These are phyloP conservation scores for Oryza glumipatula DNA, from an alignment of 176 grass and related monocot species.

Conservation along the genomic window DNA sequence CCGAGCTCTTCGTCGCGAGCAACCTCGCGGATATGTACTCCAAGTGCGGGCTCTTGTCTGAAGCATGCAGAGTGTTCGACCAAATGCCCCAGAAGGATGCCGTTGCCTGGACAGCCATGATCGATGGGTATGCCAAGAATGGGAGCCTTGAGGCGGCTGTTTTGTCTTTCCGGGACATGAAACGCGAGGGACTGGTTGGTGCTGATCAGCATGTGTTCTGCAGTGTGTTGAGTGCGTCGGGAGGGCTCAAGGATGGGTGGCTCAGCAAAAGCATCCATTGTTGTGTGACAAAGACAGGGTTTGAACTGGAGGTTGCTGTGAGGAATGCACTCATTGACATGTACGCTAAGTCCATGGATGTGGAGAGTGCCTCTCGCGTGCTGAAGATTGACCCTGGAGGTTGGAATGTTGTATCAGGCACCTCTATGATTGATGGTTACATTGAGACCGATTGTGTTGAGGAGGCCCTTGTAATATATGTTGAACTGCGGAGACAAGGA, in stretches of 20 bases:
- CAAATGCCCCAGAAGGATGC: slow-evolving; percentile 68
- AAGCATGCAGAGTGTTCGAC: slow-evolving; percentile 58
- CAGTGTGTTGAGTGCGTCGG: slow-evolving; percentile 48
- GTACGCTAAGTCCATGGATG: slow-evolving; percentile 62
- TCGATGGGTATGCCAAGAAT: slow-evolving; percentile 67
- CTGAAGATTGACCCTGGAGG: slow-evolving; percentile 36
- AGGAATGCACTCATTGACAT: slow-evolving; percentile 49
- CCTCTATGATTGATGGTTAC: slow-evolving; percentile 65
- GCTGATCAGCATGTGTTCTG: slow-evolving; percentile 67
- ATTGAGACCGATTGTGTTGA: slow-evolving; percentile 51
- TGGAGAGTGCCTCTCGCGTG: slow-evolving; percentile 50
- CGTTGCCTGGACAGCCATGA: slow-evolving; percentile 71
- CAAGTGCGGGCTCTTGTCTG: slow-evolving; percentile 45
- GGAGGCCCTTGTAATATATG: slow-evolving; percentile 50
- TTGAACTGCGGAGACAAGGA: slow-evolving; percentile 40
- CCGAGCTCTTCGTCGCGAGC: slow-evolving; percentile 62
- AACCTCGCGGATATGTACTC: slow-evolving; percentile 68
- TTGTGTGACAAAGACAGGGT: slow-evolving; percentile 47
- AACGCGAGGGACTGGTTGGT: slow-evolving; percentile 32
- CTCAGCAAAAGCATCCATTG: slow-evolving; percentile 53
- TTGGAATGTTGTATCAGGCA: slow-evolving; percentile 75
- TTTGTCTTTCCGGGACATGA: slow-evolving; percentile 56
- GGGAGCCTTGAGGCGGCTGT: slow-evolving; percentile 32
- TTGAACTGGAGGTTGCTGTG: slow-evolving; percentile 44
- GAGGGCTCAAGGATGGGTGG: slow-evolving; percentile 37